Evolutionary conservation across 2,329 filamentous ascomycete species (phyloP).

Genomic region (Sporothrix schenckii): DNA sequence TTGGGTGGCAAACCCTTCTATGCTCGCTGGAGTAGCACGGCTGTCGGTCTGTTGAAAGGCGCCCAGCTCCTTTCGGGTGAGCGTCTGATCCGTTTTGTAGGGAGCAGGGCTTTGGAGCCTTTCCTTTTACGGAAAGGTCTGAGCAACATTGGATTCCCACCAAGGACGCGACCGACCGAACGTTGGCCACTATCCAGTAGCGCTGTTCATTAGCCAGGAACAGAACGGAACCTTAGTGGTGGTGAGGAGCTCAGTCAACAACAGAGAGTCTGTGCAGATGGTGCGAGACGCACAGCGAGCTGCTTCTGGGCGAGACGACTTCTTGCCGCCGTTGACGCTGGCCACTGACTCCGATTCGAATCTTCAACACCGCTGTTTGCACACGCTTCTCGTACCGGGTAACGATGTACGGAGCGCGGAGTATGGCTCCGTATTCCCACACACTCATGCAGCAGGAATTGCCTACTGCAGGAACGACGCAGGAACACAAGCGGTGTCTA

Average conservation of each 20-base stretch:
- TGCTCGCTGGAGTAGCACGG: neutral
- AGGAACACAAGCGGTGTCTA: constrained; percentile 25
- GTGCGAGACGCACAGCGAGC: neutral
- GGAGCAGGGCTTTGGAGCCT: constrained; percentile 6
- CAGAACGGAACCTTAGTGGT: constrained; percentile 13
- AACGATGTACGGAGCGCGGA: constrained; percentile 22
- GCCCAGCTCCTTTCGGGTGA: neutral
- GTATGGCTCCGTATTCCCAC: constrained; percentile 12
- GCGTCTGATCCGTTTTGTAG: constrained; percentile 11
- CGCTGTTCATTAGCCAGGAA: constrained; percentile 23
- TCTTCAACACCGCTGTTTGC: constrained; percentile 17
- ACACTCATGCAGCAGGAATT: constrained; percentile 18
- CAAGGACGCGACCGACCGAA: constrained; percentile 13
- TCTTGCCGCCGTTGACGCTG: constrained; percentile 12
- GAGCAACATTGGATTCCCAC: constrained; percentile 3
- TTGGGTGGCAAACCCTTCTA: neutral
- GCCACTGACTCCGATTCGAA: neutral
- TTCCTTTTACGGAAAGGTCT: constrained; percentile 5
- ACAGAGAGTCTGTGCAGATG: constrained; percentile 11
- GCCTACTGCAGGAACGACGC: constrained; percentile 21
- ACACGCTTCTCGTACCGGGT: neutral
- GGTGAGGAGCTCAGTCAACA: neutral
- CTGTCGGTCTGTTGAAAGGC: constrained; percentile 12
- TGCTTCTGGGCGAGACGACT: neutral
- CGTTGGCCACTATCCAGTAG: neutral